Percentiles rank a stretch among this genome's conserved stretches.
Evolutionary conservation across 495 filamentous ascomycete genomes (phyloP).

Genomic region (Penicillium cosmopolitanum): DNA sequence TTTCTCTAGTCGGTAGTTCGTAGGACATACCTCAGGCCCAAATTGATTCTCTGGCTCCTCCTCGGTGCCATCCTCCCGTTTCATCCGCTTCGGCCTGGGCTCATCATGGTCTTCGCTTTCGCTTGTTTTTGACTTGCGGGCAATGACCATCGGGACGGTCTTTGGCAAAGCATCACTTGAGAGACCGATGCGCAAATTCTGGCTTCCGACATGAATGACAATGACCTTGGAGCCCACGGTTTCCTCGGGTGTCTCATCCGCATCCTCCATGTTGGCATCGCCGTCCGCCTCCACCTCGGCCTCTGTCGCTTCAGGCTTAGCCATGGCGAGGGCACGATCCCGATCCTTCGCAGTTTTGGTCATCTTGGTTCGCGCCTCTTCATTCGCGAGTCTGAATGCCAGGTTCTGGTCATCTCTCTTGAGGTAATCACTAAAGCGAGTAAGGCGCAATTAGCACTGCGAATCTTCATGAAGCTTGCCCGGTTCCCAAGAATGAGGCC

Average conservation of each 20-base stretch:
- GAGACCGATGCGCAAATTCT: slow-evolving; percentile 90
- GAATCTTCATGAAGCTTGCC: background rate
- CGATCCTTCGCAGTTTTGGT: slow-evolving; percentile 82
- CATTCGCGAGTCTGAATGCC: slow-evolving; percentile 80
- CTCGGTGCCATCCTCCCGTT: slow-evolving; percentile 63
- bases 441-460: slow-evolving; percentile 14
- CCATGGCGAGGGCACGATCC: slow-evolving; percentile 79
- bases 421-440: slow-evolving; percentile 76
- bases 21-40: slow-evolving; percentile 71
- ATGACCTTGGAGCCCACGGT: slow-evolving; percentile 87
- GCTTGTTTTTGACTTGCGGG: slow-evolving; percentile 69
- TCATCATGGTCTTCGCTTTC: slow-evolving; percentile 85
- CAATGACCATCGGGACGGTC: slow-evolving; percentile 91
- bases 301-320: slow-evolving; percentile 49
- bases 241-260: slow-evolving; percentile 59
- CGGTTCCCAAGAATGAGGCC: background rate
- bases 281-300: slow-evolving; percentile 57
- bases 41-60: slow-evolving; percentile 76
- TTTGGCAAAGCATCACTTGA: slow-evolving; percentile 94
- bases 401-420: slow-evolving; percentile 97
- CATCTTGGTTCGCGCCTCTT: slow-evolving; percentile 77
- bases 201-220: slow-evolving; percentile 96
- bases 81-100: slow-evolving; percentile 85
- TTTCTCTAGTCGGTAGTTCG: background rate
- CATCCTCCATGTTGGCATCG: slow-evolving; percentile 67